Evolutionary conservation across 2,329 filamentous ascomycete species (phyloP).

Genomic region (Cercospora sp.): DNA sequence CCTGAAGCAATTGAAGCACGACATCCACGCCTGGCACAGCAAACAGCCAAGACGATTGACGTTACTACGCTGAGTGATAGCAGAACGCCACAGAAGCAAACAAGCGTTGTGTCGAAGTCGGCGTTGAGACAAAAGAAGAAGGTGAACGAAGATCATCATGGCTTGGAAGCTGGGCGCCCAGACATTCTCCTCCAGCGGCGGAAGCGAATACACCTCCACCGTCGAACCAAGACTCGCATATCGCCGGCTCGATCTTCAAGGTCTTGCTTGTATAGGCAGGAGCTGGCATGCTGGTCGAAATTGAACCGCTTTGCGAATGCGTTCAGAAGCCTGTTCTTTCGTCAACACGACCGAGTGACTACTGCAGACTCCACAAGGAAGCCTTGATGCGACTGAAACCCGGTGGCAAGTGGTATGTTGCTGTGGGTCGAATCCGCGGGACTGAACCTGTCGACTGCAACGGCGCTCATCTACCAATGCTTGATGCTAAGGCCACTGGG

Average conservation of each 20-base stretch:
- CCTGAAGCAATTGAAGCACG: not conserved
- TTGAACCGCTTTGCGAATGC: not conserved
- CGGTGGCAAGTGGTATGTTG: not conserved
- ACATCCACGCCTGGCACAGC: not conserved
- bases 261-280: conserved; percentile 14
- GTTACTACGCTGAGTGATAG: conserved; percentile 21
- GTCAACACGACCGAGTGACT: not conserved
- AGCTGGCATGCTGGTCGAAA: conserved; percentile 5
- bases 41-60: not conserved
- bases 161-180: conserved; percentile 16
- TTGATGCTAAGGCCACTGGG: not conserved
- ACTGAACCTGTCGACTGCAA: not conserved
- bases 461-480: not conserved
- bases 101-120: conserved; percentile 9
- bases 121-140: conserved; percentile 4
- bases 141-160: conserved; percentile 12
- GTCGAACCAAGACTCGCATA: conserved; percentile 18
- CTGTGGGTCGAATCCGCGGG: not conserved
- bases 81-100: conserved; percentile 14
- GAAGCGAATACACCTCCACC: conserved; percentile 7
- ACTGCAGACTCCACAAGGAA: not conserved
- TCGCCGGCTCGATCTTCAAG: conserved; percentile 10
- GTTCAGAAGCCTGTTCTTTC: not conserved
- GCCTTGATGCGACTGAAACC: not conserved
- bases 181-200: not conserved